These are phyloP conservation scores for Parascedosporium putredinis DNA, from an alignment of 2,329 filamentous ascomycete species.

Conservation along the genomic window DNA sequence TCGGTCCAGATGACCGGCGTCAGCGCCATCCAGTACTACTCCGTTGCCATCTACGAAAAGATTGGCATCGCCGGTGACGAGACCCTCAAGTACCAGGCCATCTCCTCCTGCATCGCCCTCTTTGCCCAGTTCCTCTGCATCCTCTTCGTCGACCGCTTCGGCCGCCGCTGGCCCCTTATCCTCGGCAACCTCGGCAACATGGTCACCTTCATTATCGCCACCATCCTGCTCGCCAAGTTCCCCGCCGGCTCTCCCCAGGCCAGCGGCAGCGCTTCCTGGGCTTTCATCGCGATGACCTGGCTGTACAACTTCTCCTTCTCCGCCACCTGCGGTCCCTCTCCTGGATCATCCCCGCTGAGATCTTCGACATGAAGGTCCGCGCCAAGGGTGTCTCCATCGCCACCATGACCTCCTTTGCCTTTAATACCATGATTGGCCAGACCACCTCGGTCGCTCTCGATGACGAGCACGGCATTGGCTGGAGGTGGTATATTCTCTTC, in stretches of 20 bases:
- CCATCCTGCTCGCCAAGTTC: conserved; percentile 40
- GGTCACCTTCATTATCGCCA: conserved; percentile 61
- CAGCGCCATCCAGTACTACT: conserved; percentile 66
- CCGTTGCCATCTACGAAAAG: conserved; percentile 53
- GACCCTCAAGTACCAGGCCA: conserved; percentile 65
- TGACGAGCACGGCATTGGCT: conserved; percentile 29
- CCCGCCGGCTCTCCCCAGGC: conserved; percentile 36
- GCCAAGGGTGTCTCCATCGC: conserved; percentile 66
- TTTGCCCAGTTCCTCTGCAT: conserved; percentile 60
- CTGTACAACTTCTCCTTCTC: conserved; percentile 71
- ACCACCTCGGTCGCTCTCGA: conserved; percentile 47
- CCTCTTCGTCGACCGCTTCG: conserved; percentile 56
- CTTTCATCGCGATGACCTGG: conserved; percentile 66
- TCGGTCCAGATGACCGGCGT: conserved; percentile 70
- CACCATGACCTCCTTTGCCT: conserved; percentile 63
- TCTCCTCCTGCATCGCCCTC: conserved; percentile 61
- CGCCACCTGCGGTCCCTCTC: conserved; percentile 57
- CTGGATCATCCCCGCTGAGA: conserved; percentile 56
- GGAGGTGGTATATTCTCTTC: conserved; percentile 37
- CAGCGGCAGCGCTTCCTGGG: conserved; percentile 49
- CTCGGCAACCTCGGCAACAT: conserved; percentile 61
- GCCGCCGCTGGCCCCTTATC: conserved; percentile 64
- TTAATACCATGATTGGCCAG: conserved; percentile 63
- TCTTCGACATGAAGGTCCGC: conserved; percentile 68
- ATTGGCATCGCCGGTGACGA: conserved; percentile 57